Evolutionary conservation across 2,329 filamentous ascomycete genomes (phyloP).

Genomic region (Magnaporthales sp.): DNA sequence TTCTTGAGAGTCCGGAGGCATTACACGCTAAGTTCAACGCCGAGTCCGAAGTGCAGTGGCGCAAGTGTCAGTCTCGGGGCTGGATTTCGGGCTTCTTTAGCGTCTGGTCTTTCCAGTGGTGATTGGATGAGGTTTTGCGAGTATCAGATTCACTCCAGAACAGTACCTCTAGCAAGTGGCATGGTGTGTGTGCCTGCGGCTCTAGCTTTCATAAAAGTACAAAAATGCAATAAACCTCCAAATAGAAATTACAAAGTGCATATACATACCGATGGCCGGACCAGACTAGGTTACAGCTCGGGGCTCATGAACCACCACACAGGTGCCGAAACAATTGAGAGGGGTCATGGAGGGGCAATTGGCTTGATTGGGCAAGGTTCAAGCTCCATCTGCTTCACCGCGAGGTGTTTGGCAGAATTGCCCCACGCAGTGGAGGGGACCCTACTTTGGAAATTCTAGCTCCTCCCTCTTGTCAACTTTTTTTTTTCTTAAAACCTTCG

Average conservation of each 20-base stretch:
- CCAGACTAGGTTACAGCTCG: neutral
- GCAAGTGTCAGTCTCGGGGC: neutral
- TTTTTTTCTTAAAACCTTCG: slow-evolving; percentile 17
- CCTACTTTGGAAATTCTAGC: slow-evolving; percentile 7
- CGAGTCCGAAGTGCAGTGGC: neutral
- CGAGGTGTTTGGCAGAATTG: neutral
- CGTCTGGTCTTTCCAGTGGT: neutral
- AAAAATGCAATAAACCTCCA: neutral
- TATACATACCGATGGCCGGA: neutral
- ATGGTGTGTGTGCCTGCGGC: neutral
- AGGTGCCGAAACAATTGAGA: neutral
- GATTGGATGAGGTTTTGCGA: neutral
- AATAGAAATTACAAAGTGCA: neutral
- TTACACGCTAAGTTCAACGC: neutral
- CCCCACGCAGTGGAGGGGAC: slow-evolving; percentile 2
- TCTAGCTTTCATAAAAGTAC: neutral
- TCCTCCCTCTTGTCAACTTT: slow-evolving; percentile 10
- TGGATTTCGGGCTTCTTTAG: neutral
- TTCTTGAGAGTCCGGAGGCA: neutral
- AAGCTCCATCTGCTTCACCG: slow-evolving; percentile 2
- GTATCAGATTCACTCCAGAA: neutral
- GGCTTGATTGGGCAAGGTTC: neutral
- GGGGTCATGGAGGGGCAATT: slow-evolving; percentile 2
- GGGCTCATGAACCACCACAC: neutral
- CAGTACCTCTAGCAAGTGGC: neutral